Evolutionary conservation across 306 rosid genomes (phyloP).

Genomic region (Hylodesmum podocarpum): DNA sequence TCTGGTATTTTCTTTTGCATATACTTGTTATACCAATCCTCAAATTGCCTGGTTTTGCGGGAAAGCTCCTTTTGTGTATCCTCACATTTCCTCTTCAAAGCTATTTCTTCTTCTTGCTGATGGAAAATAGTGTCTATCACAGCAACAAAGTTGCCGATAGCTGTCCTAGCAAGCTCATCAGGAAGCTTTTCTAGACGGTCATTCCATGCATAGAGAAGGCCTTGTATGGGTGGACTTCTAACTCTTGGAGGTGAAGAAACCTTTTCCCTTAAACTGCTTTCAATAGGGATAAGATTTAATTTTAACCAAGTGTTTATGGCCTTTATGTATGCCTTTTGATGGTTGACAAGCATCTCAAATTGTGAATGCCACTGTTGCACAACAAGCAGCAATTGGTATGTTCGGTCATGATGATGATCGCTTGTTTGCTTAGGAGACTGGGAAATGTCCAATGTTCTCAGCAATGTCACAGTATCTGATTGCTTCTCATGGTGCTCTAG

Average conservation of each 20-base stretch:
- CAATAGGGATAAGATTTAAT: slow-evolving; percentile 82
- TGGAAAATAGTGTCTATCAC: slow-evolving; percentile 54
- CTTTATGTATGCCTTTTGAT: slow-evolving; percentile 74
- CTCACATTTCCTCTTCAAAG: slow-evolving; percentile 64
- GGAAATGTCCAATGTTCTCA: slow-evolving; percentile 57
- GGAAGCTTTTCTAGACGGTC: slow-evolving; percentile 79
- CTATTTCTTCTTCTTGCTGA: slow-evolving; percentile 70
- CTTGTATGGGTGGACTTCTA: slow-evolving; percentile 61
- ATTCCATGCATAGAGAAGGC: slow-evolving; percentile 73
- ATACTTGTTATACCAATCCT: slow-evolving; percentile 81
- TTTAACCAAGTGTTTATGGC: slow-evolving; percentile 73
- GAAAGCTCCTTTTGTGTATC: slow-evolving; percentile 72
- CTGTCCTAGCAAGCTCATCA: slow-evolving; percentile 67
- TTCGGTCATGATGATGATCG: slow-evolving; percentile 80
- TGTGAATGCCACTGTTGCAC: slow-evolving; percentile 78
- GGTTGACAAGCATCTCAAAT: slow-evolving; percentile 57
- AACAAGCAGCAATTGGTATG: slow-evolving; percentile 61
- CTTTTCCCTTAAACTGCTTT: slow-evolving; percentile 85
- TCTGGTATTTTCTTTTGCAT: slow-evolving; percentile 51
- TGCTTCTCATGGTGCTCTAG: slow-evolving; percentile 57
- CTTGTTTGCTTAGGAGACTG: slow-evolving; percentile 80
- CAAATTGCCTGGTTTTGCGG: slow-evolving; percentile 66
- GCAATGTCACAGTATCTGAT: slow-evolving; percentile 32
- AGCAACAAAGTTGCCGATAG: slow-evolving; percentile 68
- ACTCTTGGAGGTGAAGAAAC: slow-evolving; percentile 93